These are phyloP conservation scores for Trypanosoma congolense DNA, from an alignment of 208 protist species.

Conservation along the genomic window DNA sequence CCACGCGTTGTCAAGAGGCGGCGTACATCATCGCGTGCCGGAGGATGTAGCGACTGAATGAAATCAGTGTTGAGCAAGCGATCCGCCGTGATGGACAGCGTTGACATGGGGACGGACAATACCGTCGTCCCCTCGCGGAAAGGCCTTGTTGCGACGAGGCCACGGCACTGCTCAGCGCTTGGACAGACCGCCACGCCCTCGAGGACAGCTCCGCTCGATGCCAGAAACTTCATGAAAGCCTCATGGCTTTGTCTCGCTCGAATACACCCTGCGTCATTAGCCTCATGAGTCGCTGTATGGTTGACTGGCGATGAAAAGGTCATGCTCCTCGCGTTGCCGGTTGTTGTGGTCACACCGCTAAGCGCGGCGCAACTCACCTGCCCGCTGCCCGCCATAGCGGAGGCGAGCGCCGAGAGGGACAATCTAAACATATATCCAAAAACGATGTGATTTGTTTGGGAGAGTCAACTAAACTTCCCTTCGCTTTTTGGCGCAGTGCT, in stretches of 20 bases:
- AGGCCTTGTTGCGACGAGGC: conserved; percentile 36
- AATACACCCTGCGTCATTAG: neutral
- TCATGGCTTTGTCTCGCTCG: neutral
- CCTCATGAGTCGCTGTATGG: neutral
- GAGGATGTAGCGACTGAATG: conserved; percentile 28
- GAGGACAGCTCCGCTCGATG: conserved; percentile 26
- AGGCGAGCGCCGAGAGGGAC: neutral
- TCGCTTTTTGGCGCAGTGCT: too few species aligned
- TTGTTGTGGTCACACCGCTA: neutral
- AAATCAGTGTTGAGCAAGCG: conserved; percentile 25
- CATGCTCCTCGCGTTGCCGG: neutral
- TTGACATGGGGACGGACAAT: conserved; percentile 48
- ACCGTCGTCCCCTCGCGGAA: conserved; percentile 60
- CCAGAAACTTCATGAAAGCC: conserved; percentile 13
- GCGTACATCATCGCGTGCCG: conserved; percentile 44
- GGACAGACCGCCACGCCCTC: conserved; percentile 44
- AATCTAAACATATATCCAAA: neutral
- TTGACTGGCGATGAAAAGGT: too few species aligned
- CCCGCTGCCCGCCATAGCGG: neutral
- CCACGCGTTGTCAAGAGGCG: conserved; percentile 46
- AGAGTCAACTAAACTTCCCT: neutral
- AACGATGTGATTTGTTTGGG: neutral
- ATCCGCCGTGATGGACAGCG: conserved; percentile 36
- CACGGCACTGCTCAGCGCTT: conserved; percentile 33
- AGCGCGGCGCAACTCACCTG: neutral